A percentile compares a stretch with the other conserved stretches of the same genome.
Evolutionary conservation across 179 eudicot species (phyloP).

Genomic region (Pouteria campechiana): DNA sequence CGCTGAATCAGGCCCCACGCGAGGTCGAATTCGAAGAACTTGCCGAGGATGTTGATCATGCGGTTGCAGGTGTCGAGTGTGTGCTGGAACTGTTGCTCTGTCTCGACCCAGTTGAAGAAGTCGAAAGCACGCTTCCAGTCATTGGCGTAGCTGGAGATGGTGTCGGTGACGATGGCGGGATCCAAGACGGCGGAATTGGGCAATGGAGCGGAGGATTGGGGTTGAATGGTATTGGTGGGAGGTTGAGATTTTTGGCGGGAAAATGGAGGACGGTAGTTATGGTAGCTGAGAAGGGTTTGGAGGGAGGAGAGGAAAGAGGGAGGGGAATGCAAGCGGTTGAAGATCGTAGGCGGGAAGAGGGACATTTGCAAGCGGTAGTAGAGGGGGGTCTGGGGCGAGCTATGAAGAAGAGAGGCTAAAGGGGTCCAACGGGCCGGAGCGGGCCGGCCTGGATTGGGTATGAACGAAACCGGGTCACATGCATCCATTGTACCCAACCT

Average conservation of each 20-base stretch:
- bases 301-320: not conserved
- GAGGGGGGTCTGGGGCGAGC: too few relatives aligned
- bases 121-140: conserved; percentile 64
- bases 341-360: conserved; percentile 6
- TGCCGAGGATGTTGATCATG: conserved; percentile 75
- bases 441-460: too few relatives aligned
- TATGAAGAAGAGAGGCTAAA: too few relatives aligned
- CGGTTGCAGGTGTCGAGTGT: conserved; percentile 64
- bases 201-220: not conserved
- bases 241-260: conserved; percentile 8
- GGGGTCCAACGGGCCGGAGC: too few relatives aligned
- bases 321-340: not conserved
- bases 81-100: conserved; percentile 39
- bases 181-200: conserved; percentile 18
- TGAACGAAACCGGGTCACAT: too few relatives aligned
- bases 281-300: conserved; percentile 5
- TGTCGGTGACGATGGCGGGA: conserved; percentile 31
- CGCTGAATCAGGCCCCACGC: conserved; percentile 49
- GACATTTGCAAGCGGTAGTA: conserved; percentile 4
- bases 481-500: too few relatives aligned
- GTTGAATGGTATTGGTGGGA: conserved; percentile 1
- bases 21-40: conserved; percentile 81
- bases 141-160: conserved; percentile 60
- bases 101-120: conserved; percentile 72
- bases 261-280: too few relatives aligned